Percentiles rank a stretch among this genome's conserved stretches.
Evolutionary conservation across 2,329 filamentous ascomycete genomes (phyloP).

Genomic region (Fusarium newnesense): DNA sequence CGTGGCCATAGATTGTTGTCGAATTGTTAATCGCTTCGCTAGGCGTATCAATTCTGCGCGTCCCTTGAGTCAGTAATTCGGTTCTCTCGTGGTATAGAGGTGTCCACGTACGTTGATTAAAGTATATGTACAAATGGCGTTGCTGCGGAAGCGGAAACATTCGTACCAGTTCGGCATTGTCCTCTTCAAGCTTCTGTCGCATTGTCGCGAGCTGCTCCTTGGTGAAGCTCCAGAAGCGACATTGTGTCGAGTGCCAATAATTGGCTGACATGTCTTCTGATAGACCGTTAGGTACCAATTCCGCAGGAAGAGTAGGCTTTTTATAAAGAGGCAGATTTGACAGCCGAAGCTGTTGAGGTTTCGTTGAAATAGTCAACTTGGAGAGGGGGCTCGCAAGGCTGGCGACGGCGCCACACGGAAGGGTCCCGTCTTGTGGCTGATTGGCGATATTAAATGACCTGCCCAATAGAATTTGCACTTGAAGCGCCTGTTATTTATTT

Average conservation of each 20-base stretch:
- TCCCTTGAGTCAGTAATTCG: neutral
- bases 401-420: slow-evolving; percentile 21
- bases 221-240: slow-evolving; percentile 89
- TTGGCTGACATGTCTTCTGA: slow-evolving; percentile 81
- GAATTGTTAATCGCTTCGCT: slow-evolving; percentile 82
- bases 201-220: slow-evolving; percentile 81
- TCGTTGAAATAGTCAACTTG: neutral
- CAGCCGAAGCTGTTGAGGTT: slow-evolving; percentile 16
- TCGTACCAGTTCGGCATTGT: slow-evolving; percentile 77
- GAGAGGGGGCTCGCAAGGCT: slow-evolving; percentile 28
- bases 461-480: neutral
- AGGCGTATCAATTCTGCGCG: slow-evolving; percentile 79
- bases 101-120: slow-evolving; percentile 80
- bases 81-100: neutral
- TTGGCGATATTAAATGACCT: slow-evolving; percentile 8
- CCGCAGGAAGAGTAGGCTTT: neutral
- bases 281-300: slow-evolving; percentile 17
- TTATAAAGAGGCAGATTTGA: neutral
- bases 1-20: slow-evolving; percentile 93
- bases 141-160: slow-evolving; percentile 85
- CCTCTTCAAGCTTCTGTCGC: slow-evolving; percentile 80
- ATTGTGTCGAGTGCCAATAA: slow-evolving; percentile 96
- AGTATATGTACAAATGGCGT: slow-evolving; percentile 88
- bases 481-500: neutral
- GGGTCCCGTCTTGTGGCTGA: slow-evolving; percentile 29